Conservation (phyloP, 352 stramenopile genomes). For the Phytophthora meadii region DNA sequence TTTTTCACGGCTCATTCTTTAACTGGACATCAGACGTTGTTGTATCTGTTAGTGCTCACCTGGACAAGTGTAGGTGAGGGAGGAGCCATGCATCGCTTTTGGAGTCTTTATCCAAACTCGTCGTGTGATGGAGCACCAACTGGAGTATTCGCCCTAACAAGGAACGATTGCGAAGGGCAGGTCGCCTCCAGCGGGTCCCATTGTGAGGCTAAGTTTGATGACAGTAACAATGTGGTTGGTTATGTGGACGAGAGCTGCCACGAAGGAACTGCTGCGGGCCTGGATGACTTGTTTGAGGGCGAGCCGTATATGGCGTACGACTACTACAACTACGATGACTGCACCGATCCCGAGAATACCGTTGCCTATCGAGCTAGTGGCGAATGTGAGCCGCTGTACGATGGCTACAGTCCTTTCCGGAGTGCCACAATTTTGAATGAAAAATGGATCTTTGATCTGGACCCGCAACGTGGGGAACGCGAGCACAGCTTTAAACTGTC, state of each 20-base stretch:
- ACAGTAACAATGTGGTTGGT: neutral
- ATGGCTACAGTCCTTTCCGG: neutral
- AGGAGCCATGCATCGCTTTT: constrained; percentile 1
- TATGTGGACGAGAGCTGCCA: constrained; percentile 19
- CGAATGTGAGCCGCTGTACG: constrained; percentile 5
- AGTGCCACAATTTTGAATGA: constrained; percentile 7
- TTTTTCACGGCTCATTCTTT: too few relatives aligned
- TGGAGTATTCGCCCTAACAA: constrained; percentile 1
- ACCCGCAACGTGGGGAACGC: constrained; percentile 14
- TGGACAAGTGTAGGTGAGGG: too few relatives aligned
- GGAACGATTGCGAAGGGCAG: neutral
- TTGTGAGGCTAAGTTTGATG: neutral
- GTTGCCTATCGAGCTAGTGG: constrained; percentile 7
- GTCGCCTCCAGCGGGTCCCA: constrained; percentile 4
- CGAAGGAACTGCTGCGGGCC: neutral
- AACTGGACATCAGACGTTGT: too few relatives aligned
- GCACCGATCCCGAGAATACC: constrained; percentile 10
- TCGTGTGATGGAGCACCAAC: constrained; percentile 8
- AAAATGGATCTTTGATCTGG: neutral
- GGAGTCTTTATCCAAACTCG: constrained; percentile 2
- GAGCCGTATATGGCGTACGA: constrained; percentile 15
- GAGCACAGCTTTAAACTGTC: neutral
- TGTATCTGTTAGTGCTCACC: too few relatives aligned
- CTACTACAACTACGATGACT: constrained; percentile 6
- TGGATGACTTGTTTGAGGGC: constrained; percentile 3